phyloP scores from a whole-genome alignment of 495 filamentous ascomycete species.

The Talaromyces stipitatus region DNA sequence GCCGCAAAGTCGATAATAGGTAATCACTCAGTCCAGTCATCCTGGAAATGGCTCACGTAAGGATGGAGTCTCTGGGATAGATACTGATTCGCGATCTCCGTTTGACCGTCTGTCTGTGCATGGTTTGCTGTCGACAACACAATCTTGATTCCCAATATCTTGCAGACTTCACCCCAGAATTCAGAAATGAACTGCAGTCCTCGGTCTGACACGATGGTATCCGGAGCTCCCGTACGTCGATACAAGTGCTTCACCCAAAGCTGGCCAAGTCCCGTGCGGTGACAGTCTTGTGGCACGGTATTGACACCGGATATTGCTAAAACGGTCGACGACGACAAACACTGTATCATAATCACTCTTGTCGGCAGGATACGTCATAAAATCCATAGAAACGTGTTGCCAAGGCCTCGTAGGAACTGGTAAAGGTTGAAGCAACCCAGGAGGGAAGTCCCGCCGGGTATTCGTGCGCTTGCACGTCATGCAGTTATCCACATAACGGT shows the following conservation, averaged over 20 bases:
- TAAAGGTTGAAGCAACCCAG: constrained; percentile 13
- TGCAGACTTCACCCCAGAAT: constrained; percentile 4
- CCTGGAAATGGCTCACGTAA: too few relatives aligned
- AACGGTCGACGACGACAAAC: constrained; percentile 13
- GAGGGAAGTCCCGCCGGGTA: background rate
- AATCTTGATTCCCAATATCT: background rate
- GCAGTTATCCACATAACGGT: constrained; percentile 8
- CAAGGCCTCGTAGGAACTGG: constrained; percentile 1
- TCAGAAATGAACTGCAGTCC: constrained; percentile 8
- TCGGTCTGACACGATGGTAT: constrained; percentile 5
- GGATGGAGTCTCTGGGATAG: too few relatives aligned
- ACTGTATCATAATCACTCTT: constrained; percentile 11
- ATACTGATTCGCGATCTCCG: background rate
- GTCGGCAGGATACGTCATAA: constrained; percentile 12
- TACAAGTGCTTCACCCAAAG: background rate
- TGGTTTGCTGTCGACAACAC: too few relatives aligned
- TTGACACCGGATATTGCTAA: constrained; percentile 9
- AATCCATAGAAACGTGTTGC: constrained; percentile 19
- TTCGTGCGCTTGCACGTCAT: constrained; percentile 5
- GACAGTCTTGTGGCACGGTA: too few relatives aligned
- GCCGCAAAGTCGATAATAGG: too few relatives aligned
- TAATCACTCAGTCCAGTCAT: too few relatives aligned
- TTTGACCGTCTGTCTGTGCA: background rate
- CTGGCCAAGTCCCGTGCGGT: constrained; percentile 1
- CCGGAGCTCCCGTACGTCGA: background rate